Base-by-base conservation (phyloP, 2,329 filamentous ascomycete genomes). In the Colletotrichum brevisporum region DNA sequence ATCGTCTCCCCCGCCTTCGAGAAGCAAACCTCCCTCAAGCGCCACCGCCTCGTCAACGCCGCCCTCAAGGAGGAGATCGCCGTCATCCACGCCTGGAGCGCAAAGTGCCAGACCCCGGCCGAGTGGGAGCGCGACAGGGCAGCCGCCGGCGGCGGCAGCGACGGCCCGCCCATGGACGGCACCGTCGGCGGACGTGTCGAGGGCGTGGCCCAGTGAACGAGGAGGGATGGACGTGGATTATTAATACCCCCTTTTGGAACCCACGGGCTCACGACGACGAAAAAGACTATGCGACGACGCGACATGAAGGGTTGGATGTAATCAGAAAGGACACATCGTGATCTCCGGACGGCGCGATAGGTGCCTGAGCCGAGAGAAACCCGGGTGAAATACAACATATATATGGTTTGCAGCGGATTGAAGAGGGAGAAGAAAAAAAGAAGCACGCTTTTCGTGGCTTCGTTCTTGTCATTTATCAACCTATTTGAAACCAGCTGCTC, bases 21-120 rank as follows among this genome's bases (percentile, higher is more conserved):
- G 64, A 90, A 89, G 75, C 91, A 92, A 80, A 92, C 84, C 76
- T 93, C 93, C 60, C 89, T 98, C 67, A 94, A 94, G 78, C 89
- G 95, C 66, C 94, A 97, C 81, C 90, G 95, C 51, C 86, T 97
- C 71, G 94, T 97, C 74, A 97, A 98, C 81, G 87, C 87, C 16
- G 90, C 90, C 5, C 85, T 98, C 75, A 95, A 94, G 83, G 88
- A 91, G 54, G 94, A 98, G 83, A 97, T 98, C 78, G 93, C 93
- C 16, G 89, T 88, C 72, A 97, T 98, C 75, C 95, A 98, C 83
- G 95, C 95, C 47, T 98, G 95, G 95, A 97, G 94, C 64, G 94
- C 94, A 31, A 97, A 94, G 82, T 97, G 95, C 80, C 92, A 94
- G 83, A 98, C 95, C 9, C 93, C 94, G 0, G 93, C 94, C 76